These are phyloP conservation scores for Lichtheimia corymbifera DNA, from an alignment of 371 early-diverging fungal genomes.

Conservation along the genomic window DNA sequence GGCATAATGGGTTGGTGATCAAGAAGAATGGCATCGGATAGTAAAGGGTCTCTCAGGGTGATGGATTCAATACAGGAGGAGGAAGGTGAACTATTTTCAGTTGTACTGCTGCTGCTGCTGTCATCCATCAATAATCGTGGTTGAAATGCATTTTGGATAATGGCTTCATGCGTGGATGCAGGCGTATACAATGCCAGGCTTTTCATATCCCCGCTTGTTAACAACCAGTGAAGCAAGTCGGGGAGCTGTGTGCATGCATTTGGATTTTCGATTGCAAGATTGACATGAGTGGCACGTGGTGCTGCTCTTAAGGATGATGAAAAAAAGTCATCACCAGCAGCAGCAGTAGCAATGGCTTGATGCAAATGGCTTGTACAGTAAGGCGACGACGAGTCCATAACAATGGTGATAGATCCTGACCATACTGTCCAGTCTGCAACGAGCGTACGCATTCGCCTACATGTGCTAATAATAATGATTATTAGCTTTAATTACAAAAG, in stretches of 20 bases:
- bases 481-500: too few relatives aligned
- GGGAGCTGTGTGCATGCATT: neutral
- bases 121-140: too few relatives aligned
- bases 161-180: neutral
- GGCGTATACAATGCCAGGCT: neutral
- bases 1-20: too few relatives aligned
- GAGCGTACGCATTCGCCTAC: constrained; percentile 11
- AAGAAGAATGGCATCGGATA: too few relatives aligned
- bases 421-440: constrained; percentile 16
- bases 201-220: neutral
- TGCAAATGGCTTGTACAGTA: neutral
- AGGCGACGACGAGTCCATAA: neutral
- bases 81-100: too few relatives aligned
- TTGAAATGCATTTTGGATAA: neutral
- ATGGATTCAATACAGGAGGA: too few relatives aligned
- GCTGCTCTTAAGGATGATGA: neutral
- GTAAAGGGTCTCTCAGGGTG: too few relatives aligned
- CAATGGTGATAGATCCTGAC: constrained; percentile 14
- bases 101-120: too few relatives aligned
- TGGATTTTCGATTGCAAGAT: constrained; percentile 1
- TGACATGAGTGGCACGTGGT: constrained; percentile 2
- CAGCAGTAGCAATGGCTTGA: neutral
- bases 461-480: constrained; percentile 10
- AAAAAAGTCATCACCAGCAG: neutral
- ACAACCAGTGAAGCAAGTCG: neutral